phyloP scores from a whole-genome alignment of 192 early-diverging fungal species.

The Entrophospora sp. region DNA sequence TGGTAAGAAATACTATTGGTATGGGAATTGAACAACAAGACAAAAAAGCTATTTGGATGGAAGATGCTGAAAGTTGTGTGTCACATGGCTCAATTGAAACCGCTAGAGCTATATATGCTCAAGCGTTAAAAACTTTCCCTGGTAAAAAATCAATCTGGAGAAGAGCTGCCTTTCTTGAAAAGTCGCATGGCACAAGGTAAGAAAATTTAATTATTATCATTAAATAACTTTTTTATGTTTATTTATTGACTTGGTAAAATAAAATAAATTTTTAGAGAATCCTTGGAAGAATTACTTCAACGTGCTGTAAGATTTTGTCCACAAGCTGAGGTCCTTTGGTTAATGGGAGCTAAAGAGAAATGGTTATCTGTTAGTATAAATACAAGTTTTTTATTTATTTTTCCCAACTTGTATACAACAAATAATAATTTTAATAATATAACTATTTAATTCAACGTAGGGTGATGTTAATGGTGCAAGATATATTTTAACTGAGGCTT shows the following conservation, averaged over 20 bases:
- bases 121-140: slow-evolving; percentile 70
- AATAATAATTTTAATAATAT: too few species aligned
- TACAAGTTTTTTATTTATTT: background rate
- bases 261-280: slow-evolving; percentile 30
- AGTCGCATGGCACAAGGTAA: slow-evolving; percentile 57
- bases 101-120: slow-evolving; percentile 80
- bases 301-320: slow-evolving; percentile 86
- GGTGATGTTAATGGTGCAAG: slow-evolving; percentile 79
- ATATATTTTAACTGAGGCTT: slow-evolving; percentile 74
- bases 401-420: too few species aligned
- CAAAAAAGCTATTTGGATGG: slow-evolving; percentile 71
- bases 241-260: too few species aligned
- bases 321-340: slow-evolving; percentile 87
- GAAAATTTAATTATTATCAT: background rate
- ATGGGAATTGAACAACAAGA: slow-evolving; percentile 76
- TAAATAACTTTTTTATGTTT: background rate
- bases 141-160: slow-evolving; percentile 77
- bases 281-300: slow-evolving; percentile 67
- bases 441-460: slow-evolving; percentile 2
- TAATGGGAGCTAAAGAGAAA: slow-evolving; percentile 94
- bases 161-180: slow-evolving; percentile 80
- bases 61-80: slow-evolving; percentile 76
- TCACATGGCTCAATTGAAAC: slow-evolving; percentile 55
- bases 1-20: slow-evolving; percentile 68
- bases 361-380: slow-evolving; percentile 55